phyloP scores from a whole-genome alignment of 2,329 filamentous ascomycete species.

The Colletotrichum shisoi region DNA sequence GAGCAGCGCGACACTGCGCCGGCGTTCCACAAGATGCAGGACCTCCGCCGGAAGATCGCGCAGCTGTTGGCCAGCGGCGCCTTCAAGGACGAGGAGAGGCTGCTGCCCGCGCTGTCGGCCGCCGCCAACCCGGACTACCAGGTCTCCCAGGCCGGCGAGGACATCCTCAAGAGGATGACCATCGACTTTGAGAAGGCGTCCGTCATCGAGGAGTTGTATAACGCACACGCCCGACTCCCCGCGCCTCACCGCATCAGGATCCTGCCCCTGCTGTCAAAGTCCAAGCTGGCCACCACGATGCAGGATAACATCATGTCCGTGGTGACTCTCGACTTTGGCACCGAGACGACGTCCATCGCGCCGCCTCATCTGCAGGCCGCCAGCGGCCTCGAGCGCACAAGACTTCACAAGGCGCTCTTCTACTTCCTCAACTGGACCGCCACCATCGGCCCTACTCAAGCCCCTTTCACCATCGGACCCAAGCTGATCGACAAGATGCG shows the following conservation, averaged over 20 bases:
- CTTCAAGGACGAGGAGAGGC: slow-evolving; percentile 83
- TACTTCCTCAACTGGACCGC: slow-evolving; percentile 88
- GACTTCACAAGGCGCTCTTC: slow-evolving; percentile 83
- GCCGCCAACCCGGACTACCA: slow-evolving; percentile 82
- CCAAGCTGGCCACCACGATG: slow-evolving; percentile 74
- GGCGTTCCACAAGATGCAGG: slow-evolving; percentile 52
- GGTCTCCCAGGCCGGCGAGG: slow-evolving; percentile 84
- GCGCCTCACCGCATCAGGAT: slow-evolving; percentile 79
- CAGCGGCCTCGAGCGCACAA: slow-evolving; percentile 75
- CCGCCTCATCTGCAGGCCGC: slow-evolving; percentile 48
- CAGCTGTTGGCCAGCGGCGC: slow-evolving; percentile 83
- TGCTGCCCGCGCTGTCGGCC: slow-evolving; percentile 83
- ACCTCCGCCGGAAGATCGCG: slow-evolving; percentile 65
- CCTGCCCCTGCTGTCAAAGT: slow-evolving; percentile 78
- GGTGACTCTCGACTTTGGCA: slow-evolving; percentile 69
- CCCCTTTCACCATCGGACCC: slow-evolving; percentile 71
- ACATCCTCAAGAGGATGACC: slow-evolving; percentile 81
- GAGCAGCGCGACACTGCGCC: slow-evolving; percentile 56
- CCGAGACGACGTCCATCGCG: slow-evolving; percentile 28
- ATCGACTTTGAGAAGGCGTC: slow-evolving; percentile 74
- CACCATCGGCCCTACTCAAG: slow-evolving; percentile 68
- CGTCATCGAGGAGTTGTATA: slow-evolving; percentile 72
- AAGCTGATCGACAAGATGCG: slow-evolving; percentile 73
- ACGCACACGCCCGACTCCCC: slow-evolving; percentile 76
- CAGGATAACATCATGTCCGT: slow-evolving; percentile 72